phyloP scores from a whole-genome alignment of 2,329 filamentous ascomycete genomes.

The Trichoderma sp. region DNA sequence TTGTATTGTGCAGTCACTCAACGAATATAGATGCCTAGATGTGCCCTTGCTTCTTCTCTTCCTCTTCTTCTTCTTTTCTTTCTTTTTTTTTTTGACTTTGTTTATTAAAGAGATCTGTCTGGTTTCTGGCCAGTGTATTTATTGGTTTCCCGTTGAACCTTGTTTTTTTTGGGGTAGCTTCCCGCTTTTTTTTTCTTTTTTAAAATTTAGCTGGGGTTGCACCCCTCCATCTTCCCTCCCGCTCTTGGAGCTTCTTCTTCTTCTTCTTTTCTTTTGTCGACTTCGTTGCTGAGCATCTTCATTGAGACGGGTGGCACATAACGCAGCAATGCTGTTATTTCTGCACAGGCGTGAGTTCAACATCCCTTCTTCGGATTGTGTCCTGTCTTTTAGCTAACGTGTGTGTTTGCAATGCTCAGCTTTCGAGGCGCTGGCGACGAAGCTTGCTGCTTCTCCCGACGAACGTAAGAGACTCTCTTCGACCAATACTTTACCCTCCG shows the following conservation, averaged over 20 bases:
- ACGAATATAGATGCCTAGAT: background rate
- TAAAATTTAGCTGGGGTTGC: background rate
- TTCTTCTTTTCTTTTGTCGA: background rate
- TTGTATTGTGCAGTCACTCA: too few relatives aligned
- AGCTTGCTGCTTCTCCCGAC: constrained; percentile 40
- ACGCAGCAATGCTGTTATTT: constrained; percentile 25
- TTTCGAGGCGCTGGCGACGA: constrained; percentile 38
- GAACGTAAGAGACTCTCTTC: constrained; percentile 37
- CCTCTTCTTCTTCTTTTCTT: background rate
- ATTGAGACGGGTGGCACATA: background rate
- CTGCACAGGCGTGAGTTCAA: constrained; percentile 29
- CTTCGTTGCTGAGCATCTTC: background rate
- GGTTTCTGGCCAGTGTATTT: background rate
- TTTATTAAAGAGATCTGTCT: background rate
- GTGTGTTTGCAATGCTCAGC: constrained; percentile 28
- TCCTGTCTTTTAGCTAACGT: constrained; percentile 5
- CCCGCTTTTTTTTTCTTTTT: background rate
- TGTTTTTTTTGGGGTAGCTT: background rate
- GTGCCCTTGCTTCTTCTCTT: background rate
- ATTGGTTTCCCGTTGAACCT: background rate
- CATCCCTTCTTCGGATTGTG: background rate
- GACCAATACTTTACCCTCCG: background rate
- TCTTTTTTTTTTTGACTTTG: background rate
- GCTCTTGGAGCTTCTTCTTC: background rate
- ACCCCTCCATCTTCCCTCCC: background rate